Percentiles rank a stretch among this genome's conserved stretches.
Evolutionary conservation across 2,329 filamentous ascomycete species (phyloP).

Genomic region (Verticillium dahliae): DNA sequence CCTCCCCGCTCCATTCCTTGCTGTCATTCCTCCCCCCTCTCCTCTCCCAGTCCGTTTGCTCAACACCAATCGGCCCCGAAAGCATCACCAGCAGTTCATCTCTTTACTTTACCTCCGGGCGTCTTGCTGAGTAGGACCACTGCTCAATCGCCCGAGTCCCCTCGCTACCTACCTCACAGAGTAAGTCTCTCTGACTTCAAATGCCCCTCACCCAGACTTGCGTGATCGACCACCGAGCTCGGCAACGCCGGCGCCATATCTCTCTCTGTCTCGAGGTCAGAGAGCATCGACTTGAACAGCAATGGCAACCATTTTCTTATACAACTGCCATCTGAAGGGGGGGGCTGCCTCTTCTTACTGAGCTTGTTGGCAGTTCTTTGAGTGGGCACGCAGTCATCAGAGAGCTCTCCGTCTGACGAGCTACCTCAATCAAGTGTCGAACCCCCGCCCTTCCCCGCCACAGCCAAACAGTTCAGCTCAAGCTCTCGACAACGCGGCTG

Average conservation of each 20-base stretch:
- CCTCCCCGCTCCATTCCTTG: conserved; percentile 1
- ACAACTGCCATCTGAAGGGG: neutral
- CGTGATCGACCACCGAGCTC: neutral
- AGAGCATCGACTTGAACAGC: neutral
- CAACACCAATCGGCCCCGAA: neutral
- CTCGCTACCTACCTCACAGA: neutral
- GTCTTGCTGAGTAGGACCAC: neutral
- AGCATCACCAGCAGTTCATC: neutral
- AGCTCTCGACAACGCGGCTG: neutral
- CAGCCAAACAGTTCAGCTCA: neutral
- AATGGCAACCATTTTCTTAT: too few relatives aligned
- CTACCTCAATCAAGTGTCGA: neutral
- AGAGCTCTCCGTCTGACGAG: neutral
- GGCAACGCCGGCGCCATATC: neutral
- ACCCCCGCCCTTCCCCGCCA: neutral
- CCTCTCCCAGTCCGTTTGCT: conserved; percentile 1
- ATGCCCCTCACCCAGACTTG: neutral
- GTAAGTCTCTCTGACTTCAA: neutral
- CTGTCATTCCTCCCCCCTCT: conserved; percentile 7
- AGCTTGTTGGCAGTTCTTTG: neutral
- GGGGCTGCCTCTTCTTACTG: neutral
- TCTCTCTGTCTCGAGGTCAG: neutral
- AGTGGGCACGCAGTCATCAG: neutral
- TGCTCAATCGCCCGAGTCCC: neutral
- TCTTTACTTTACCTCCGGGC: neutral